Evolutionary conservation across 116 monocot genomes (phyloP).

Genomic region (Cymodocea nodosa): DNA sequence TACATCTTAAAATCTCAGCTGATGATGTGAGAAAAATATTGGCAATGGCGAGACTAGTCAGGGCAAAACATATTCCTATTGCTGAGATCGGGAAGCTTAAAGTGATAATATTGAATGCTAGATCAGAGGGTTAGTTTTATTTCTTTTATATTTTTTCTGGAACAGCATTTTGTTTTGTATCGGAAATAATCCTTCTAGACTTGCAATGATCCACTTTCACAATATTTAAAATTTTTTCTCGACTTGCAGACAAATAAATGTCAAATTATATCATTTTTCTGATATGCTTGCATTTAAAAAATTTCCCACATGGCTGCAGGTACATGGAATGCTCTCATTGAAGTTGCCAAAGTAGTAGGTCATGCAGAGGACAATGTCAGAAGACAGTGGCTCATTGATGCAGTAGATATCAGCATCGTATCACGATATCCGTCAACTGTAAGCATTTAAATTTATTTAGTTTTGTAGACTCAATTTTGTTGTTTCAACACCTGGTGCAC

Average conservation of each 20-base stretch:
- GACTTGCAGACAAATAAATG: no score
- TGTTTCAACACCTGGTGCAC: background rate
- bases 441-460: constrained; percentile 10
- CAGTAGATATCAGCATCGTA: constrained; percentile 64
- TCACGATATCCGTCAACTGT: constrained; percentile 64
- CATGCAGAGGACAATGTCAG: constrained; percentile 25
- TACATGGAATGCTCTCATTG: constrained; percentile 58
- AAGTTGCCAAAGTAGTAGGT: constrained; percentile 44
- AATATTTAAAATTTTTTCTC: no score
- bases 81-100: constrained; percentile 61
- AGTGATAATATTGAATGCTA: constrained; percentile 34
- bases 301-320: constrained; percentile 21
- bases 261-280: background rate
- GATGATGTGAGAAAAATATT: constrained; percentile 36
- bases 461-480: background rate
- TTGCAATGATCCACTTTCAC: no score
- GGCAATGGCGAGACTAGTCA: constrained; percentile 40
- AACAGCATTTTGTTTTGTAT: background rate
- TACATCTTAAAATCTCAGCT: constrained; percentile 5
- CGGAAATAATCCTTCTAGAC: no score
- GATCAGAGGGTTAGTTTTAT: constrained; percentile 37
- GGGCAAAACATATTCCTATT: constrained; percentile 20
- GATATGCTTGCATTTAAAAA: background rate
- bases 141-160: background rate
- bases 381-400: constrained; percentile 83